Evolutionary conservation across 2,329 filamentous ascomycete species (phyloP), one percentile per base, ranked within the genome.

Genomic region (Cadophora luteo-olivacea): DNA sequence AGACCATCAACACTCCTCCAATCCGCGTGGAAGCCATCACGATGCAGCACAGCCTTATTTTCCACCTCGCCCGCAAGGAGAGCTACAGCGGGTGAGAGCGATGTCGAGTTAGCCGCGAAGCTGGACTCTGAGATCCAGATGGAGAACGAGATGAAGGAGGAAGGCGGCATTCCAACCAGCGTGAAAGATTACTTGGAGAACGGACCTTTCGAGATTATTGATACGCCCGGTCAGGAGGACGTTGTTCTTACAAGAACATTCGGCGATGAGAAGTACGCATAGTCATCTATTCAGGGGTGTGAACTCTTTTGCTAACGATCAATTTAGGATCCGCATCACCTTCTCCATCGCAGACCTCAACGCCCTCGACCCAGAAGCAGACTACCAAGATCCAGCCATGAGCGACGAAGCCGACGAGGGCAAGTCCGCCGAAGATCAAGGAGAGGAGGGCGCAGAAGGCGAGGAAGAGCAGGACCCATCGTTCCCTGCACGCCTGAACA

Each of bases 251-350:
- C 89, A 70, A 91, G 94, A 77, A 91, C 87, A 72, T 95, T 92
- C 77, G 92, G 92, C 76, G 90, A 97, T 72, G 96, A 99, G 85
- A 93, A 91, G 93, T 96, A n/a, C n/a, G n/a, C n/a, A n/a, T n/a
- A n/a, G n/a, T n/a, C n/a, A n/a, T n/a, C n/a, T n/a, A n/a, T n/a
- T n/a, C n/a, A n/a, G n/a, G n/a, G n/a, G n/a, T n/a, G n/a, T n/a
- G n/a, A n/a, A n/a, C n/a, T n/a, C n/a, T n/a, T n/a, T 41, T 65
- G 41, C 61, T 77, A 75, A 74, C 77, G 68, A 67, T 51, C 12
- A 64, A 29, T 68, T 6, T 70, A 91, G 89, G 76, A 92, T 95
- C 82, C 91, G 90, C 71, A 87, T 97, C 72, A 89, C 89, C 72
- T 97, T 97, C 83, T 93, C 91, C 74, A 92, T 97, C 77, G 89